A percentile compares a stretch with the other conserved stretches of the same genome.
Conservation (phyloP, 2,329 filamentous ascomycete species). For the Teratosphaeria epicoccoides region DNA sequence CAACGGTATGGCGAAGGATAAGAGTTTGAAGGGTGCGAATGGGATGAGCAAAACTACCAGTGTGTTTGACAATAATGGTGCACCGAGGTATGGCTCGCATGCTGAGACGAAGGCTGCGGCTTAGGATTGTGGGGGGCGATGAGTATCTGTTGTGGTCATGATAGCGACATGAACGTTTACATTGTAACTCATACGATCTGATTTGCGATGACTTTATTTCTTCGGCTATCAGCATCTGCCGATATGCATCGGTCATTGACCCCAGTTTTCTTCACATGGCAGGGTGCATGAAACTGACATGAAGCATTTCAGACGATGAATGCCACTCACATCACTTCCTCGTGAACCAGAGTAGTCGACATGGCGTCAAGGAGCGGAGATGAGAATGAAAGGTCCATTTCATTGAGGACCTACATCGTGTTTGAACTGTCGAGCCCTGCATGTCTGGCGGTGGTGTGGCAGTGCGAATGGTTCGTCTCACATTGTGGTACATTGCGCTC, state of each 20-base stretch:
- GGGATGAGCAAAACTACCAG: constrained; percentile 28
- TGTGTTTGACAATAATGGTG: constrained; percentile 36
- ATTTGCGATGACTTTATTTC: no score
- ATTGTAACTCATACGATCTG: not conserved
- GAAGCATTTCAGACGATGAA: no score
- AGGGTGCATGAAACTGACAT: no score
- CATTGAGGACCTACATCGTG: no score
- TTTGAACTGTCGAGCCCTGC: not conserved
- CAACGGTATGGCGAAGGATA: constrained; percentile 48
- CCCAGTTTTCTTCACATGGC: no score
- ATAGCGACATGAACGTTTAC: not conserved
- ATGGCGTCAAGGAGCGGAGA: no score
- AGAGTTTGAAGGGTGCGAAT: constrained; percentile 40
- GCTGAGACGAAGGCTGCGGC: not conserved
- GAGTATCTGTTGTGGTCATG: not conserved
- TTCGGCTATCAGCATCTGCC: no score
- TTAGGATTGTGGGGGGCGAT: not conserved
- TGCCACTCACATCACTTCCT: no score
- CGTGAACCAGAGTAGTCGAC: no score
- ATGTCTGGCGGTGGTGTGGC: not conserved
- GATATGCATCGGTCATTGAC: no score
- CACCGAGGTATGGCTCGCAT: constrained; percentile 36
- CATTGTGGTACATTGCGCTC: not conserved
- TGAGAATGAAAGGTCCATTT: no score
- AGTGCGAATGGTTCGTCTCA: not conserved